phyloP scores from a whole-genome alignment of 768 basidiomycete genomes.

The Tylopilus rubrobrunneus region DNA sequence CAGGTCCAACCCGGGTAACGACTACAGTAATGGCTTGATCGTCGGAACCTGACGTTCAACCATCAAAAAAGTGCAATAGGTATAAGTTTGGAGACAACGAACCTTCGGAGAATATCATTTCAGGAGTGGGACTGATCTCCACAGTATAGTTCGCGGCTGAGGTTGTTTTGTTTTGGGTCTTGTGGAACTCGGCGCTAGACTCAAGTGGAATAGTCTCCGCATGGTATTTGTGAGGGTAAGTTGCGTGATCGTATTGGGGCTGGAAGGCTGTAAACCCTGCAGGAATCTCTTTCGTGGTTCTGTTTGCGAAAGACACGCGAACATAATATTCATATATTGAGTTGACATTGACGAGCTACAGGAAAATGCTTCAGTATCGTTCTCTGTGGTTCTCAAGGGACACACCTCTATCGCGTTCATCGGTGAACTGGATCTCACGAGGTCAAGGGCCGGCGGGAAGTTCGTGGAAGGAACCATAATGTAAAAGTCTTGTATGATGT shows the following conservation, averaged over 20 bases:
- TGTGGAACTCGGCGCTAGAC: too few relatives aligned
- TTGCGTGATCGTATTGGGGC: conserved; percentile 1
- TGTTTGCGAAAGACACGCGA: conserved; percentile 13
- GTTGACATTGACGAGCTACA: neutral
- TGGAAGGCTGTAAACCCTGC: conserved; percentile 19
- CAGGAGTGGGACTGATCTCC: neutral
- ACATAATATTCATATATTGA: conserved; percentile 20
- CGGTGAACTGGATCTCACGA: too few relatives aligned
- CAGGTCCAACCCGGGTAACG: too few relatives aligned
- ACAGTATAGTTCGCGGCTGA: conserved; percentile 1
- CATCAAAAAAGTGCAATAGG: too few relatives aligned
- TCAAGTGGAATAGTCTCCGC: neutral
- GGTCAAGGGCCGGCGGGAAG: conserved; percentile 14
- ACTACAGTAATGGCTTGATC: too few relatives aligned
- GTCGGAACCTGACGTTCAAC: too few relatives aligned
- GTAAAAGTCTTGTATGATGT: conserved; percentile 9
- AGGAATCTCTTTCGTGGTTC: conserved; percentile 10
- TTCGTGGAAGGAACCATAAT: conserved; percentile 22
- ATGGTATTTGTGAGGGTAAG: neutral
- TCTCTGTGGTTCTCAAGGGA: neutral
- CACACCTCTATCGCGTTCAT: neutral
- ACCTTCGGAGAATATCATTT: neutral
- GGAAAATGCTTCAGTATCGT: neutral
- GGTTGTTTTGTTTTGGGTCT: too few relatives aligned
- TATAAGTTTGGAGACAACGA: neutral